phyloP scores from a whole-genome alignment of 2,329 filamentous ascomycete species.

The Diaporthe helianthi region DNA sequence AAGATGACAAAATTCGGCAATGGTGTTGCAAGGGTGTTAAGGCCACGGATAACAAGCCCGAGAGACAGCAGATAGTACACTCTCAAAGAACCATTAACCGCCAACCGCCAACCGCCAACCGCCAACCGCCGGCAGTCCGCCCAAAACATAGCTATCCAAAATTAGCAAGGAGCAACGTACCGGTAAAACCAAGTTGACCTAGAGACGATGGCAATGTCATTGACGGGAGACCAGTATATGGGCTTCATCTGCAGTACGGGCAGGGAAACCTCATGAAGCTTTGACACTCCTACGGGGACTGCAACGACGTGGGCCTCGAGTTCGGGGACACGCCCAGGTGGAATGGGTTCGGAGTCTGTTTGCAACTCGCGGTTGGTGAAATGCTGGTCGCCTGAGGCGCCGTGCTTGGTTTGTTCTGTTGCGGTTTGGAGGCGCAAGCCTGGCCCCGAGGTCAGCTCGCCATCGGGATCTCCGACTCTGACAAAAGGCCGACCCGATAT shows the following conservation, averaged over 20 bases:
- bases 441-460: conserved; percentile 5
- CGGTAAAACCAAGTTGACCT: conserved; percentile 97
- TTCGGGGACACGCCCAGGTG: background rate
- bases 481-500: conserved; percentile 63
- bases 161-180: conserved; percentile 42
- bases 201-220: conserved; percentile 82
- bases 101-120: background rate
- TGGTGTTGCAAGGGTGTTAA: background rate
- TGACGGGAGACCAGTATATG: conserved; percentile 96
- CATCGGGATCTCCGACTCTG: conserved; percentile 46
- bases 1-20: background rate
- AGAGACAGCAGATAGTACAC: background rate
- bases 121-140: background rate
- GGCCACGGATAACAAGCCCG: background rate
- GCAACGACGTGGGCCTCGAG: conserved; percentile 48
- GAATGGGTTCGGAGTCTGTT: background rate
- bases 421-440: background rate
- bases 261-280: conserved; percentile 86
- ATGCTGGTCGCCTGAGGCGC: background rate
- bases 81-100: background rate
- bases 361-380: background rate
- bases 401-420: background rate
- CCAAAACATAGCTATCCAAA: background rate
- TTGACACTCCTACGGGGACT: conserved; percentile 87
- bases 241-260: conserved; percentile 89